Base-by-base conservation (phyloP, 345 rosid genomes). In the Salix suchowensis region DNA sequence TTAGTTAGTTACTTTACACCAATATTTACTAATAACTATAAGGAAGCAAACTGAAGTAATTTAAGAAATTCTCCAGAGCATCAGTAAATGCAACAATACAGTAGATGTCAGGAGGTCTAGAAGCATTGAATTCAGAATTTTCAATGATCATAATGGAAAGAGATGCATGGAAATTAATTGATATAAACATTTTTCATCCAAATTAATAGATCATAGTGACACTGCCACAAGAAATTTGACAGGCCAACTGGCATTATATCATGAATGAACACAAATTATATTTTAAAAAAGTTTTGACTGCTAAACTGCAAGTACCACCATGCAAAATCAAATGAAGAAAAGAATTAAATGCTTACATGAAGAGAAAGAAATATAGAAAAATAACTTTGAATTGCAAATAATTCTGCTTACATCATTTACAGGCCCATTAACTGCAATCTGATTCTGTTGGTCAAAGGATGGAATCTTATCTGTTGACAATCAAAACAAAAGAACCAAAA, bases 391-490 rank as follows among this genome's bases (percentile, higher is more conserved):
- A 77, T 40, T 21, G 48, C 30, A 32, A 74, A 71, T 46, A 21
- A 42, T 80, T 74, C 71, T 72, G 77, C 91, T 86, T 87, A 88
- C 94, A 84, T 89, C 80, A 78, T 73, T 82, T 61, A 69, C 58
- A 71, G 88, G 71, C 67, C 81, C 81, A 60, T 82, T 71, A 32
- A 76, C 70, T 36, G 83, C 66, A 60, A 67, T 69, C 55, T 86
- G 91, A 82, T 80, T 82, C 66, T 79, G 83, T 76, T 81, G 90
- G 73, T 71, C 78, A 76, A 84, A 78, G 81, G 65, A 71, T 37
- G 89, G 74, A 79, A 82, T 21, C 76, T 83, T 82, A 78, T 84
- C 97, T 90, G 91, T 72, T 79, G 84, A 82, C 78, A 71, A 68
- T 54, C 52, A 28, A 80, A 72, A 15, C 5, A 55, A 24, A 65